phyloP scores from a whole-genome alignment of 768 basidiomycete genomes.

The Tulasnella sp. region DNA sequence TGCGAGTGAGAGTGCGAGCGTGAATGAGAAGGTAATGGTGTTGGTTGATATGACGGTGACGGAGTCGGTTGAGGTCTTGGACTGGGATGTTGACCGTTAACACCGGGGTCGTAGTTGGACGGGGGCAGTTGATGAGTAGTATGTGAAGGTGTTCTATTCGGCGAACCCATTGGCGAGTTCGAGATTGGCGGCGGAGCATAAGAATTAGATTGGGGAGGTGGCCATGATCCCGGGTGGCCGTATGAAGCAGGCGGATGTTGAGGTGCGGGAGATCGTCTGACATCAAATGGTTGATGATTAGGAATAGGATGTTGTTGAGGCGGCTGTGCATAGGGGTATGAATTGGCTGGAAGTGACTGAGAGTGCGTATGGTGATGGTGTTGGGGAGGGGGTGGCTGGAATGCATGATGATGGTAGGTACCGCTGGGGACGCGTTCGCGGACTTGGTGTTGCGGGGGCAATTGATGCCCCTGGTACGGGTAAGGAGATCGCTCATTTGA shows the following conservation, averaged over 20 bases:
- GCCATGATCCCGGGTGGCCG: neutral
- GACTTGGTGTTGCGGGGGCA: neutral
- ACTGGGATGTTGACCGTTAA: neutral
- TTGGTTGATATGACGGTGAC: neutral
- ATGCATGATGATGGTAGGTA: neutral
- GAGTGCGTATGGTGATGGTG: conserved; percentile 3
- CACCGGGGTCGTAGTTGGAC: neutral
- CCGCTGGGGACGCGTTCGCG: conserved; percentile 3
- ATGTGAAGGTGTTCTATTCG: neutral
- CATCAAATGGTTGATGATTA: neutral
- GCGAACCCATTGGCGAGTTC: neutral
- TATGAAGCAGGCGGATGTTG: neutral
- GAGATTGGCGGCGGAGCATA: neutral
- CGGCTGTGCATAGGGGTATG: conserved; percentile 6
- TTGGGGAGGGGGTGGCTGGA: neutral
- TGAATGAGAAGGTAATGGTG: neutral
- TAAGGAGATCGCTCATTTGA: neutral
- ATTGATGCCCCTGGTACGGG: neutral
- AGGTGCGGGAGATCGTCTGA: neutral
- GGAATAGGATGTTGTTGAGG: neutral
- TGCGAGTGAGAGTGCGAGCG: neutral
- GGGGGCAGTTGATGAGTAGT: neutral
- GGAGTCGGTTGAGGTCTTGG: neutral
- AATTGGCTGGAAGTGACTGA: neutral
- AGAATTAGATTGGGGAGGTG: neutral